These are phyloP conservation scores for Fusarium agapanthi DNA, from an alignment of 2,329 filamentous ascomycete genomes.

Conservation along the genomic window DNA sequence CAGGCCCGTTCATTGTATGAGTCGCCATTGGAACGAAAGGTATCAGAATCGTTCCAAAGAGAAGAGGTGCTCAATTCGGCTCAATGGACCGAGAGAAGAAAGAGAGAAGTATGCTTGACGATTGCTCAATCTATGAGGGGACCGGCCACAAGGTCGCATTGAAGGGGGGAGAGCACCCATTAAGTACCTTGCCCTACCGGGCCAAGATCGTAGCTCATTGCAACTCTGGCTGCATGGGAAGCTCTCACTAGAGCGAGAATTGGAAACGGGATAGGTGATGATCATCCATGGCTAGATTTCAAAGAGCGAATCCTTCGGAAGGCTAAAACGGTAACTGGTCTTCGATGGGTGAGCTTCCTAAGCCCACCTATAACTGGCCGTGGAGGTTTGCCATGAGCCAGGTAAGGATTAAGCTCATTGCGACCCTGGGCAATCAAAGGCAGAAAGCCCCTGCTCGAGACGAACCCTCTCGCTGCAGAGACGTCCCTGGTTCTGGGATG, in stretches of 20 bases:
- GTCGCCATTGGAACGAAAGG: conserved; percentile 3
- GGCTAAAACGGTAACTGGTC: not conserved
- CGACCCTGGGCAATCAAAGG: not conserved
- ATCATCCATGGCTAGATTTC: conserved; percentile 17
- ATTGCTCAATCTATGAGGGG: not conserved
- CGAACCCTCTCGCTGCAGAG: not conserved
- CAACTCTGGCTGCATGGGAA: not conserved
- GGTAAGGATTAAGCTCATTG: not conserved
- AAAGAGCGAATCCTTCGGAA: not conserved
- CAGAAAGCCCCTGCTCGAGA: not conserved
- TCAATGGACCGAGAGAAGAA: not conserved
- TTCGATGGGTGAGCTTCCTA: not conserved
- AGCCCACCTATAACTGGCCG: conserved; percentile 1
- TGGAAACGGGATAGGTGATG: conserved; percentile 4
- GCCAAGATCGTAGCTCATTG: not conserved
- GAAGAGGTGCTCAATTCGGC: not conserved
- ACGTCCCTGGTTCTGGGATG: not conserved
- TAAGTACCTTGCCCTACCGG: conserved; percentile 10
- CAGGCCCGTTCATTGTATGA: conserved; percentile 8
- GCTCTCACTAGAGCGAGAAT: conserved; percentile 2
- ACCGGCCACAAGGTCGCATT: not conserved
- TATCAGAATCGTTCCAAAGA: not conserved
- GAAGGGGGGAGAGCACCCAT: not conserved
- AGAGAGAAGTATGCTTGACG: not conserved
- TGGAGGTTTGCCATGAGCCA: not conserved